These are phyloP conservation scores for Nemania diffusa DNA, from an alignment of 2,329 filamentous ascomycete genomes.

Conservation along the genomic window DNA sequence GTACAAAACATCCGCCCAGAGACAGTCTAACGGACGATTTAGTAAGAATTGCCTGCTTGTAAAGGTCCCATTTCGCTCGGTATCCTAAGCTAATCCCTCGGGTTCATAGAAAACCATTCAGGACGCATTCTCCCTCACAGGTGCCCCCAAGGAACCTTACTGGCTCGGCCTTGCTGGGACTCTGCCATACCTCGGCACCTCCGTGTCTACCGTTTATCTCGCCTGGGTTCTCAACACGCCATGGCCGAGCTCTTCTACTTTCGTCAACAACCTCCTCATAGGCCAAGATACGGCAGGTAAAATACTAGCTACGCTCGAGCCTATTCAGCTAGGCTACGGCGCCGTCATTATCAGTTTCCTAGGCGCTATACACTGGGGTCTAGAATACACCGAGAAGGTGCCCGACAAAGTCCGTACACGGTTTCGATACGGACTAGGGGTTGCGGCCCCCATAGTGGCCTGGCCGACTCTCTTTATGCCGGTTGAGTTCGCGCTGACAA, in stretches of 20 bases:
- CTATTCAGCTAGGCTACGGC: conserved; percentile 89
- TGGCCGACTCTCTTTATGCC: conserved; percentile 92
- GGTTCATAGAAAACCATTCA: conserved; percentile 67
- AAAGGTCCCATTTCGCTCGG: background rate
- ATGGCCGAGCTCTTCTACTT: conserved; percentile 65
- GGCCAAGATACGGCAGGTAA: conserved; percentile 76
- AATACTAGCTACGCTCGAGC: conserved; percentile 80
- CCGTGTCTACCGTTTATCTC: conserved; percentile 81
- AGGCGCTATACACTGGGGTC: conserved; percentile 91
- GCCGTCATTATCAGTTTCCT: conserved; percentile 94
- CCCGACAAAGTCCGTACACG: conserved; percentile 72
- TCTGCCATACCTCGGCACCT: conserved; percentile 86
- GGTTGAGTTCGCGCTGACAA: conserved; percentile 83
- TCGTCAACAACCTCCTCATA: conserved; percentile 73
- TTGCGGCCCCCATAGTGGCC: conserved; percentile 80
- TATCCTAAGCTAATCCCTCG: conserved; percentile 9
- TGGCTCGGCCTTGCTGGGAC: conserved; percentile 80
- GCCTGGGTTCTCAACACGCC: conserved; percentile 83
- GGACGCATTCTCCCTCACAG: conserved; percentile 72
- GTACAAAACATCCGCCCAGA: conserved; percentile 44
- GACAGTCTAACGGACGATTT: conserved; percentile 60
- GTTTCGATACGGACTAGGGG: conserved; percentile 84
- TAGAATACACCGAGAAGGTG: conserved; percentile 81
- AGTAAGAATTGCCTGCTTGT: conserved; percentile 57
- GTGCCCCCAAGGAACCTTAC: conserved; percentile 74